These are phyloP conservation scores for Allium fistulosum DNA, from an alignment of 106 monocot species.

Conservation along the genomic window DNA sequence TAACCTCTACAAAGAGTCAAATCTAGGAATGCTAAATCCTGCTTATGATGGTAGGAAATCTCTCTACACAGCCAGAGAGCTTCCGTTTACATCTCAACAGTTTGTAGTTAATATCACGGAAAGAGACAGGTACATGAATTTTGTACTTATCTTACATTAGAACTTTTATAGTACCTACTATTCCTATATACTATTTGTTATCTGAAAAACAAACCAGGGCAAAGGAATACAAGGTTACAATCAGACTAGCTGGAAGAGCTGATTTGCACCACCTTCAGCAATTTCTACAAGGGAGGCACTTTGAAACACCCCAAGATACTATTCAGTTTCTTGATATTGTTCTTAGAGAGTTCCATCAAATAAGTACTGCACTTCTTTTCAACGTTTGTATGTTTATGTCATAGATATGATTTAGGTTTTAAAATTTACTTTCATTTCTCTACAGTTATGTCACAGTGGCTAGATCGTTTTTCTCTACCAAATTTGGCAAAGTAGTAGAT, in stretches of 20 bases:
- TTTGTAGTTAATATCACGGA: constrained; percentile 28
- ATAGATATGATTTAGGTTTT: background rate
- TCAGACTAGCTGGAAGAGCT: constrained; percentile 25
- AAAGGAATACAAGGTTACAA: constrained; percentile 13
- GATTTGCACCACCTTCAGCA: constrained; percentile 32
- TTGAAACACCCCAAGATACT: constrained; percentile 43
- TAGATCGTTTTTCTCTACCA: constrained; percentile 48
- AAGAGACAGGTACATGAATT: background rate
- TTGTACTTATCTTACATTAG: background rate
- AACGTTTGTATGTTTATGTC: background rate
- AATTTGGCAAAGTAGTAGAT: constrained; percentile 8
- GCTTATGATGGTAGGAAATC: constrained; percentile 56
- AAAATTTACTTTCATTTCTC: background rate
- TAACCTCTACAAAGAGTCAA: constrained; percentile 5
- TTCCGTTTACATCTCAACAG: constrained; percentile 34
- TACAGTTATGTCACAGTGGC: constrained; percentile 28
- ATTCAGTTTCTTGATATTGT: constrained; percentile 53
- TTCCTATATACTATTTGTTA: background rate
- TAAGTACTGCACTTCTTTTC: background rate
- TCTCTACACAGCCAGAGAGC: constrained; percentile 47
- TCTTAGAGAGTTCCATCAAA: constrained; percentile 36
- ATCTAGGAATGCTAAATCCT: constrained; percentile 18
- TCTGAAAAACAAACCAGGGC: background rate
- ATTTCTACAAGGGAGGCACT: constrained; percentile 27
- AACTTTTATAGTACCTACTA: background rate